Conservation (phyloP, 176 grass and related monocot genomes). For the Lolium multiflorum region DNA sequence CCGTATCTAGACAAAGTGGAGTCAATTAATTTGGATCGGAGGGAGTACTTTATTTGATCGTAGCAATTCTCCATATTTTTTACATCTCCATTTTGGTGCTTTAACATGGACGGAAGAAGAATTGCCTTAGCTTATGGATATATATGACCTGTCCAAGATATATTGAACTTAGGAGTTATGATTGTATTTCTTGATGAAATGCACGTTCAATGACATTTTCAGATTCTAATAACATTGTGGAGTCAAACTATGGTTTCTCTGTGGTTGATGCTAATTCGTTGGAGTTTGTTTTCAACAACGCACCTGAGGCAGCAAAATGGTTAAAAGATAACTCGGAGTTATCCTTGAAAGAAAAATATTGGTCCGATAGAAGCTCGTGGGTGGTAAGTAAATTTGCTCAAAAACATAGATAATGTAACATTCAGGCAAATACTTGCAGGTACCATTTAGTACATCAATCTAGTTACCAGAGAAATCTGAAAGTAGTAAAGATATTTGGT, state of each 20-base stretch:
- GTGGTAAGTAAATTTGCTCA: slow-evolving; percentile 66
- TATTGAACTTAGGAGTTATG: slow-evolving; percentile 16
- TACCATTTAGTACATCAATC: background rate
- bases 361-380: slow-evolving; percentile 78
- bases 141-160: background rate
- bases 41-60: background rate
- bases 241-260: slow-evolving; percentile 88
- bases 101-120: slow-evolving; percentile 8
- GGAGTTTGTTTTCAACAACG: slow-evolving; percentile 88
- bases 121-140: background rate
- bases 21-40: too few relatives aligned
- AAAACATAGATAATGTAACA: slow-evolving; percentile 10
- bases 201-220: slow-evolving; percentile 42
- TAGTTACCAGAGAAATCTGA: background rate
- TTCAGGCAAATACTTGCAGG: slow-evolving; percentile 4
- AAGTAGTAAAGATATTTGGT: background rate
- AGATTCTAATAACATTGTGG: slow-evolving; percentile 70
- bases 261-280: slow-evolving; percentile 92
- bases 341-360: slow-evolving; percentile 76
- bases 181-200: slow-evolving; percentile 23
- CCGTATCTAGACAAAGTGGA: too few relatives aligned
- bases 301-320: slow-evolving; percentile 78
- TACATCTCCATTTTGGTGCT: slow-evolving; percentile 11
- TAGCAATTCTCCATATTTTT: slow-evolving; percentile 15
- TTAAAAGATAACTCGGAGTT: slow-evolving; percentile 73